Conservation (phyloP, 768 basidiomycete species). For the Dioszegia aurantiaca region DNA sequence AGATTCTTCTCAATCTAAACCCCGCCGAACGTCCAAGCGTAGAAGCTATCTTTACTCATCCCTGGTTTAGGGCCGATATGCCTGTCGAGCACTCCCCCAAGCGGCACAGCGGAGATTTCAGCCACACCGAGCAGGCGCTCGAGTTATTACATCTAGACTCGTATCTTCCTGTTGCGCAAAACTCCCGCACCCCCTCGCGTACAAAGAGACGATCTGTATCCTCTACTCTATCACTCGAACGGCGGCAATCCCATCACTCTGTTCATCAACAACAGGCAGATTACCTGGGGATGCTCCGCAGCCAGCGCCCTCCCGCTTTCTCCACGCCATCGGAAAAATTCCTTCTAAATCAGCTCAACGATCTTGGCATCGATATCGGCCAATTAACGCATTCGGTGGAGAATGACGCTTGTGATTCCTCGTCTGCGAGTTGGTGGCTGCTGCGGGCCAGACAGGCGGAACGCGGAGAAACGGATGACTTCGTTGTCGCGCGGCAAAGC, state of each 20-base stretch:
- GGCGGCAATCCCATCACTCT: constrained; percentile 40
- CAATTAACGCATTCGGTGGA: constrained; percentile 94
- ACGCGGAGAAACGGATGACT: constrained; percentile 62
- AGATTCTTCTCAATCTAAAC: constrained; percentile 72
- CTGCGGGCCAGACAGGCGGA: constrained; percentile 62
- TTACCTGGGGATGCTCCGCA: constrained; percentile 51
- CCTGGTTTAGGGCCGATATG: constrained; percentile 67
- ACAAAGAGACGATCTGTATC: constrained; percentile 96
- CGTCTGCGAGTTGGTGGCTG: constrained; percentile 96
- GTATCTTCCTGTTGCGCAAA: constrained; percentile 60
- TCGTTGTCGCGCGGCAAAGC: constrained; percentile 28
- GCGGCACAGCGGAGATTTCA: constrained; percentile 30
- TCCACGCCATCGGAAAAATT: constrained; percentile 76
- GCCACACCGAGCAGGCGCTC: constrained; percentile 30
- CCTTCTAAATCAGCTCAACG: constrained; percentile 69
- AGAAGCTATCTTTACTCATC: constrained; percentile 75
- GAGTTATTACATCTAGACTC: constrained; percentile 46
- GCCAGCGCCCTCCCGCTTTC: constrained; percentile 68
- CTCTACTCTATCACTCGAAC: constrained; percentile 61
- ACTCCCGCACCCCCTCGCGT: constrained; percentile 79
- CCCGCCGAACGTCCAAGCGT: constrained; percentile 72
- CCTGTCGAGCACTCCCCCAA: constrained; percentile 28
- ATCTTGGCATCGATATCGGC: constrained; percentile 83
- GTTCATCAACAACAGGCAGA: constrained; percentile 59
- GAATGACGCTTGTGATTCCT: constrained; percentile 85